A percentile compares a stretch with the other conserved stretches of the same genome.
Evolutionary conservation across 2,329 filamentous ascomycete genomes (phyloP).

Genomic region (Immersiporthe knoxdaviesiana): DNA sequence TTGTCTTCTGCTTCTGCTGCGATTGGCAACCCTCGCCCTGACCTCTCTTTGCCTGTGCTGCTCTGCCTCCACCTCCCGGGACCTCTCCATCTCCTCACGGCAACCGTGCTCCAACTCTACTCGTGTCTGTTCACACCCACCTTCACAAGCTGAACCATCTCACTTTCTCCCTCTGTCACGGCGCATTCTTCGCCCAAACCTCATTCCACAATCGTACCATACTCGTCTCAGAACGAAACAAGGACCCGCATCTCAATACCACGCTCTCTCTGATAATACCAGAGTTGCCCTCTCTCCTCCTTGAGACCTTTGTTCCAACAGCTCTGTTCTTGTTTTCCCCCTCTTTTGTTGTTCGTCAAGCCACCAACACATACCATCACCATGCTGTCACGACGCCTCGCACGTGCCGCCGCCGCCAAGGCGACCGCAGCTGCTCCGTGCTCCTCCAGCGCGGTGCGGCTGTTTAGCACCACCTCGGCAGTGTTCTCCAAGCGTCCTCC

Average conservation of each 20-base stretch:
- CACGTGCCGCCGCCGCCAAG: conserved; percentile 48
- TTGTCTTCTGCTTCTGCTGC: conserved; percentile 28
- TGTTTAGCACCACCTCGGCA: conserved; percentile 59
- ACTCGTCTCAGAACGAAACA: conserved; percentile 22
- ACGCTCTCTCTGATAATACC: conserved; percentile 6
- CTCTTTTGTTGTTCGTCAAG: background rate
- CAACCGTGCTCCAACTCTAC: background rate
- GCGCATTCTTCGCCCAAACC: conserved; percentile 14
- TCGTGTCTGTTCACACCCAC: background rate
- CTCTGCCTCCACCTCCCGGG: conserved; percentile 1
- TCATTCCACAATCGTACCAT: conserved; percentile 19
- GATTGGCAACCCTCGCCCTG: conserved; percentile 21
- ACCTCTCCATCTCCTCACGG: background rate
- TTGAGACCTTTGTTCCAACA: conserved; percentile 16
- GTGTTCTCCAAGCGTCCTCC: conserved; percentile 58
- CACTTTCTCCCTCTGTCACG: conserved; percentile 4
- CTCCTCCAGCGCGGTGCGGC: conserved; percentile 50
- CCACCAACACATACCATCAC: conserved; percentile 42
- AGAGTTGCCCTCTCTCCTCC: background rate
- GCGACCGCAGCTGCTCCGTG: conserved; percentile 45
- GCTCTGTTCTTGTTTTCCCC: conserved; percentile 20
- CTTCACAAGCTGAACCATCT: background rate
- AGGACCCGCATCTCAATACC: conserved; percentile 4
- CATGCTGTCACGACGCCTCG: conserved; percentile 57
- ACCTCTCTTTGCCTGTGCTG: background rate